A percentile compares a stretch with the other conserved stretches of the same genome.
Conservation (phyloP, 441 rosid species). For the Populus hybrid region DNA sequence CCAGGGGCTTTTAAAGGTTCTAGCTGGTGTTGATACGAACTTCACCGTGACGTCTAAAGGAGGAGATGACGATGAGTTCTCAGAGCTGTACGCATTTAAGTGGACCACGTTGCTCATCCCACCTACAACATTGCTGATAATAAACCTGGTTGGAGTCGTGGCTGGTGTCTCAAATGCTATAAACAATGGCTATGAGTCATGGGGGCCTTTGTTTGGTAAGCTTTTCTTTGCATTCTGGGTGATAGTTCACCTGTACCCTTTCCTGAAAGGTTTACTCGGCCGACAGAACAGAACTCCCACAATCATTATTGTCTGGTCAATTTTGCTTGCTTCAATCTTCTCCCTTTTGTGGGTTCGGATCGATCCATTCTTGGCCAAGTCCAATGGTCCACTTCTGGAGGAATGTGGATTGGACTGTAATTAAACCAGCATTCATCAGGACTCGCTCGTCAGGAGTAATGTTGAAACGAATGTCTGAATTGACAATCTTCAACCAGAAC, state of each 20-base stretch:
- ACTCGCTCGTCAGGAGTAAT: background rate
- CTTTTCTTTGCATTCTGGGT: background rate
- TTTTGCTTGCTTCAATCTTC: background rate
- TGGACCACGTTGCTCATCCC: background rate
- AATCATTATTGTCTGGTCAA: background rate
- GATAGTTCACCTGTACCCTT: background rate
- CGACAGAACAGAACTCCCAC: background rate
- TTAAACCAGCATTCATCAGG: background rate
- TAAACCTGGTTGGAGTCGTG: background rate
- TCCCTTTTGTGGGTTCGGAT: background rate
- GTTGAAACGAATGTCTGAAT: background rate
- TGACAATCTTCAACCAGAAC: background rate
- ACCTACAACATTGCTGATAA: background rate
- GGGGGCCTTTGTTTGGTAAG: background rate
- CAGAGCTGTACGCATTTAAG: background rate
- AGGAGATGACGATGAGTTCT: background rate
- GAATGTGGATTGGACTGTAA: background rate
- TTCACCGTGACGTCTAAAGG: background rate
- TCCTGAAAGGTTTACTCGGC: background rate
- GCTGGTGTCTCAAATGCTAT: background rate
- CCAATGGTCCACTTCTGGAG: background rate
- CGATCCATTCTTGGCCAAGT: background rate
- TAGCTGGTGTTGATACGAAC: background rate
- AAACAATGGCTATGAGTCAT: background rate
- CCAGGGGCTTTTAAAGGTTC: background rate